Conservation (phyloP, 176 grass and related monocot species). For the Panicum miliaceum region DNA sequence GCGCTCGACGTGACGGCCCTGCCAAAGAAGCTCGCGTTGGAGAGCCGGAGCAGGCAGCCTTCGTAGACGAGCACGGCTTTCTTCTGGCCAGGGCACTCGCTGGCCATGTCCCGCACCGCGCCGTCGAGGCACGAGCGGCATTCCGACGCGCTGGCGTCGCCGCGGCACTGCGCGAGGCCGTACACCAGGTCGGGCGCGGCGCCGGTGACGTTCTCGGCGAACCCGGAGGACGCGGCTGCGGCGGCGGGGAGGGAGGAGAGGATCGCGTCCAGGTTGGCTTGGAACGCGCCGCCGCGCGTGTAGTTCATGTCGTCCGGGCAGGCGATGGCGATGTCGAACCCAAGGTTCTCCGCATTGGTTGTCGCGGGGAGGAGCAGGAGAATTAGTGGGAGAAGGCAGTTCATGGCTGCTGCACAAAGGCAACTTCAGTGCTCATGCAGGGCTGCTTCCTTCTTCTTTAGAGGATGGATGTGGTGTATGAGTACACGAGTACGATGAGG, state of each 20-base stretch:
- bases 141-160: slow-evolving; percentile 8
- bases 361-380: neutral
- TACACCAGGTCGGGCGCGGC: slow-evolving; percentile 26
- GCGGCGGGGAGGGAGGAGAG: slow-evolving; percentile 44
- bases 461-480: too few species aligned
- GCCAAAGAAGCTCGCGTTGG: slow-evolving; percentile 51
- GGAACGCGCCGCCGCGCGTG: slow-evolving; percentile 49
- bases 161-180: slow-evolving; percentile 66
- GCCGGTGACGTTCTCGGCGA: slow-evolving; percentile 38
- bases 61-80: slow-evolving; percentile 18
- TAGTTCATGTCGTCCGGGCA: slow-evolving; percentile 51
- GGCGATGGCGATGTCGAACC: neutral
- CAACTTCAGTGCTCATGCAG: too few species aligned
- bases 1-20: neutral
- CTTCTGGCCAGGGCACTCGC: slow-evolving; percentile 35
- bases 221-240: slow-evolving; percentile 25
- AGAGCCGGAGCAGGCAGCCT: slow-evolving; percentile 48
- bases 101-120: neutral
- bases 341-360: neutral
- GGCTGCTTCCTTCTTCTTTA: too few species aligned
- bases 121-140: slow-evolving; percentile 41
- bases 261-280: slow-evolving; percentile 49
- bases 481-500: too few species aligned
- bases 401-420: neutral
- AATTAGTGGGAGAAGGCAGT: neutral